Evolutionary conservation across 805 yeast genomes (phyloP), one percentile per base, ranked within the genome.

Genomic region (Starmerella powellii): DNA sequence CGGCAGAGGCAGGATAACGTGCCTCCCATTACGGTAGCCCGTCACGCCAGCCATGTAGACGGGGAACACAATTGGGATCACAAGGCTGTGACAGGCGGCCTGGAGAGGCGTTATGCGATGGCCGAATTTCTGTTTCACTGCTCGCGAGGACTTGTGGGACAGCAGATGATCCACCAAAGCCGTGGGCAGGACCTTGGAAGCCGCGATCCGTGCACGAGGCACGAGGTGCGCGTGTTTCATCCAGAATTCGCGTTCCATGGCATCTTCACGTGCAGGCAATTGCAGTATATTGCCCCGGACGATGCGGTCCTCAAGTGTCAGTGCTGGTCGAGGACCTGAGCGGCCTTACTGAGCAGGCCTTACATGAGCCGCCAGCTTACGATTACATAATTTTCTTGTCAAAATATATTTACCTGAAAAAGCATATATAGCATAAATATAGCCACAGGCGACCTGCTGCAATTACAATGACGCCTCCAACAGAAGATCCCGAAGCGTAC

Each of bases 11-110:
- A 12, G 31, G 17, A 39, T 44, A 31, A 19, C 45, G 19, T 46
- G 47, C 34, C 30, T 37, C 15, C 46, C 31, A 13, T 34, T 27
- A 6, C 37, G 37, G 23, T 17, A 52, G 15, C n/a, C 21, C 16
- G 47, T 38, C 34, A 38, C 36, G 4, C 53, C 56, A 36, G 33
- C 41, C 19, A 50, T 34, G 26, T 30, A 43, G n/a, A 40, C 38
- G 1, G 50, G 44, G 20, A 39, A 43, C 31, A 44, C 54, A 2
- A 50, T 34, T 8, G 56, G 54, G 1, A 47, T 48, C 3, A 50
- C 46, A 12, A 52, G 37, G 8, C 45, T 21, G 35, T 48, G 51
- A 32, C 35, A 31, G 5, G 48, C 52, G 16, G 50, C 56, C 24
- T 41, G 47, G 30, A 52, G 18, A 16, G 48, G 46, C 28, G 50